phyloP scores from a whole-genome alignment of 352 stramenopile species.

The Globisporangium spiculum region DNA sequence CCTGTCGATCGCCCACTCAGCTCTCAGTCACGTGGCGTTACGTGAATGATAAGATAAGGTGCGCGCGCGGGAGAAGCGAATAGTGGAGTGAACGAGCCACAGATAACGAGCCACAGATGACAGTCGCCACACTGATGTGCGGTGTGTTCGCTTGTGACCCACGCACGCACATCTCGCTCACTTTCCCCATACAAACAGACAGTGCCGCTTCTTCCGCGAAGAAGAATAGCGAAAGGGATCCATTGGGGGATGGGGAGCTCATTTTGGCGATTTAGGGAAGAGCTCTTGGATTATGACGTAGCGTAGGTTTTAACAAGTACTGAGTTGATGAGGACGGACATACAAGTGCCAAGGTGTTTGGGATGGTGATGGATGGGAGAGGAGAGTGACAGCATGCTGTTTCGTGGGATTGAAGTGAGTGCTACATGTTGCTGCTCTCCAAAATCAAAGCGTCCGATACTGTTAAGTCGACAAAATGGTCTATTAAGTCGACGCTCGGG shows the following conservation, averaged over 20 bases:
- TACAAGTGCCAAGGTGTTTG: too few species aligned
- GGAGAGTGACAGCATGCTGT: not conserved
- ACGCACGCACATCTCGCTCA: not conserved
- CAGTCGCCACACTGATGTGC: not conserved
- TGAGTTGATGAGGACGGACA: not conserved
- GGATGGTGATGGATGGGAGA: too few species aligned
- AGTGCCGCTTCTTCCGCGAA: not conserved
- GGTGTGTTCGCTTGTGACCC: not conserved
- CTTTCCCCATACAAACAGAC: not conserved
- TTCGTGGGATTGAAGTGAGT: not conserved
- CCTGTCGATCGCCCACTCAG: not conserved
- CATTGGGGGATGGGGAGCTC: not conserved
- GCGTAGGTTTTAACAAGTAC: not conserved
- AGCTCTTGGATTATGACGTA: not conserved
- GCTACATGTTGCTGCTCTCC: not conserved
- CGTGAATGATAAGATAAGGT: not conserved
- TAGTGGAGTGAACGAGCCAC: not conserved
- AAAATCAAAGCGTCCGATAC: not conserved
- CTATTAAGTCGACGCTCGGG: too few species aligned
- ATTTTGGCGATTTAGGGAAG: not conserved
- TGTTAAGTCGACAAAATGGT: too few species aligned
- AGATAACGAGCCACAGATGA: not conserved
- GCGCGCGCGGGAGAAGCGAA: not conserved
- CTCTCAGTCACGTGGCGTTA: not conserved
- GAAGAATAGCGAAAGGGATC: conserved; percentile 4